phyloP scores from a whole-genome alignment of 73 alveolate genomes.

The Tetrahymena malaccensis region DNA sequence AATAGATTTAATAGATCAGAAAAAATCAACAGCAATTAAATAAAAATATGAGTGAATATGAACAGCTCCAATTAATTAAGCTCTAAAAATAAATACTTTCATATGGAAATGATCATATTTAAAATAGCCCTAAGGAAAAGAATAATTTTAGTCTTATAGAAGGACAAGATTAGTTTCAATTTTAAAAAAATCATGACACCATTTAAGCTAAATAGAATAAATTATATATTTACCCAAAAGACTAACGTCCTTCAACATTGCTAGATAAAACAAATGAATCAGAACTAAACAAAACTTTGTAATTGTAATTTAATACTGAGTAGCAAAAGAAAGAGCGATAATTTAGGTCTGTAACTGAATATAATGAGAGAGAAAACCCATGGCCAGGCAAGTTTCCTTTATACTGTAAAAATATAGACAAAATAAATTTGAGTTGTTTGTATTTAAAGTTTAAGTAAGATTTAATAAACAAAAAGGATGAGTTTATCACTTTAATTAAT shows the following conservation, averaged over 20 bases:
- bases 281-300: neutral
- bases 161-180: neutral
- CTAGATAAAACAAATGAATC: neutral
- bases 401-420: neutral
- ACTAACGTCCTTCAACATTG: neutral
- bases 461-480: neutral
- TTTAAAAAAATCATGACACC: neutral
- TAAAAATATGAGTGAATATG: neutral
- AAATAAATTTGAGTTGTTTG: neutral
- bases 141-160: neutral
- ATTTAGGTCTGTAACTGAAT: neutral
- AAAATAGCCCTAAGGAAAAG: neutral
- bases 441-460: neutral
- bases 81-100: neutral
- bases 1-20: neutral
- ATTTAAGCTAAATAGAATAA: neutral
- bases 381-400: neutral
- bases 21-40: neutral
- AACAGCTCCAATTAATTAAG: neutral
- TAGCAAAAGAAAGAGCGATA: neutral
- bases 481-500: neutral
- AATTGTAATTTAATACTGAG: neutral
- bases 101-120: neutral
- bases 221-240: neutral
- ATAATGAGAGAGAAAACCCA: neutral